These are phyloP conservation scores for Suhomyces sp. DNA, from an alignment of 805 yeast genomes.

Conservation along the genomic window DNA sequence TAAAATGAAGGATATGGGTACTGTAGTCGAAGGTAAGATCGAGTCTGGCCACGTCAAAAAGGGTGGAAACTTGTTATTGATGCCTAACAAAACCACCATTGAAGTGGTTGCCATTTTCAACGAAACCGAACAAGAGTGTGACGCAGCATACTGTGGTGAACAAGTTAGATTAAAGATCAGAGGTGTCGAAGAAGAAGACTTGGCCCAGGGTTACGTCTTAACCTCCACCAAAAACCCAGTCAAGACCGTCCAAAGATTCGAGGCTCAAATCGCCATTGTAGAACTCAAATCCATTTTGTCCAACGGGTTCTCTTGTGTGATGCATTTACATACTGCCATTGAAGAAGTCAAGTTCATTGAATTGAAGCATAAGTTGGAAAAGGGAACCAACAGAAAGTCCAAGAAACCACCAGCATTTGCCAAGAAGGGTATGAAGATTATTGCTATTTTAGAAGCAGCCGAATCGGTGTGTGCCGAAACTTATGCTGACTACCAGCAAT, in stretches of 20 bases:
- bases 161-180: conserved; percentile 91
- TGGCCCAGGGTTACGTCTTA: conserved; percentile 86
- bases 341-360: conserved; percentile 86
- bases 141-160: conserved; percentile 90
- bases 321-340: conserved; percentile 98
- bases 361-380: conserved; percentile 88
- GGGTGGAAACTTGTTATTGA: conserved; percentile 68
- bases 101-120: conserved; percentile 87
- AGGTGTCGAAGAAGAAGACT: conserved; percentile 97
- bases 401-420: conserved; percentile 98
- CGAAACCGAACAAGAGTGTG: conserved; percentile 94
- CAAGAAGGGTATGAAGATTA: conserved; percentile 97
- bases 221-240: conserved; percentile 87
- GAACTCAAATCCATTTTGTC: conserved; percentile 93
- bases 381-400: conserved; percentile 94
- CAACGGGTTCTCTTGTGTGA: conserved; percentile 94
- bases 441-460: conserved; percentile 81
- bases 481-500: conserved; percentile 87
- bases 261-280: conserved; percentile 95
- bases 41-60: conserved; percentile 93
- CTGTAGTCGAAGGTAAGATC: conserved; percentile 96
- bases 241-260: conserved; percentile 83
- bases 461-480: conserved; percentile 94
- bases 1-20: conserved; percentile 96
- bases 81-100: conserved; percentile 86